Evolutionary conservation across 106 monocot species (phyloP).

Genomic region (Allium fistulosum): DNA sequence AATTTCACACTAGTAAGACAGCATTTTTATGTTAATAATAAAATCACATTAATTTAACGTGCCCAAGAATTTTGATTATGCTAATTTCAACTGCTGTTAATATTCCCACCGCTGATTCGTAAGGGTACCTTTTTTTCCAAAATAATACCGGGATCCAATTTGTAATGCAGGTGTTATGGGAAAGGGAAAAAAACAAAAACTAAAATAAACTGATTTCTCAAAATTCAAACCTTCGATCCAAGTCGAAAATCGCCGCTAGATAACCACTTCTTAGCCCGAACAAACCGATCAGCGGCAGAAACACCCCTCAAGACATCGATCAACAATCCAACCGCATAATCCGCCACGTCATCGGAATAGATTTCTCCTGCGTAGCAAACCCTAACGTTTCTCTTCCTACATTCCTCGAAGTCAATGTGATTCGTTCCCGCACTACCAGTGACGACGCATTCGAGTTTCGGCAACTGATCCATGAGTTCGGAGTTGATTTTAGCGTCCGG

Average conservation of each 20-base stretch:
- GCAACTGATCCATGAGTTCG: conserved; percentile 4
- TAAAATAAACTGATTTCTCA: no score
- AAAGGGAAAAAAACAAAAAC: background rate
- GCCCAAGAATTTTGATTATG: background rate
- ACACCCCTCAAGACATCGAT: conserved; percentile 33
- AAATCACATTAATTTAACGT: background rate
- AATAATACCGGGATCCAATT: no score
- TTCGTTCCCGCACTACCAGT: conserved; percentile 24
- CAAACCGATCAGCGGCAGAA: conserved; percentile 25
- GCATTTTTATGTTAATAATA: background rate
- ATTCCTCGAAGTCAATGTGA: conserved; percentile 40
- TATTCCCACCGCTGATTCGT: background rate
- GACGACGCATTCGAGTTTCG: conserved; percentile 1
- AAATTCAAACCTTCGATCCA: conserved; percentile 22
- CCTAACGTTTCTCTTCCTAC: conserved; percentile 22
- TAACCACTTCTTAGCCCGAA: conserved; percentile 25
- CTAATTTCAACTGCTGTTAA: no score
- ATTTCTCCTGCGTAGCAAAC: conserved; percentile 26
- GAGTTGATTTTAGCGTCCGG: background rate
- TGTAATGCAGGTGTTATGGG: background rate
- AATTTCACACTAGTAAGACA: background rate
- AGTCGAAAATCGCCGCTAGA: conserved; percentile 18
- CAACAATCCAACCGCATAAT: conserved; percentile 34
- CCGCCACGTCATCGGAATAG: conserved; percentile 30
- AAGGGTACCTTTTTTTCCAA: background rate